Evolutionary conservation across 2,329 filamentous ascomycete genomes (phyloP), one percentile per base, ranked within the genome.

Genomic region (Thermothelomyces thermophilus): DNA sequence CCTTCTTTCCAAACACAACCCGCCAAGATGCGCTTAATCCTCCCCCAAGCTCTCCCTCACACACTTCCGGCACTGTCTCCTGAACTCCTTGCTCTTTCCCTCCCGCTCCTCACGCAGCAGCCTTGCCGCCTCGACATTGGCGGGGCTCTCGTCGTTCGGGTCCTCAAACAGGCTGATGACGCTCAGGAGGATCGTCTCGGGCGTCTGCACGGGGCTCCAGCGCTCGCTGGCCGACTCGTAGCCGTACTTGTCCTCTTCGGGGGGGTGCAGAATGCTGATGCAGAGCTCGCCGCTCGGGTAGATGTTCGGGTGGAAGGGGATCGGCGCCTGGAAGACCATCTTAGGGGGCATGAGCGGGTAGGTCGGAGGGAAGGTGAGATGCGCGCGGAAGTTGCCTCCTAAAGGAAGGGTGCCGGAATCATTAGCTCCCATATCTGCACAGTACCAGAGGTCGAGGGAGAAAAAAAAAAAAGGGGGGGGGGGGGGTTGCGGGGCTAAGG

Each of bases 241-340:
- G 46, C 91, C 91, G 69, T 87, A 93, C 64, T 87, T 83, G 65
- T 98, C 93, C 63, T 96, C 90, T 70, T 88, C 90, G 4, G 93
- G 91, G 11, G 91, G 87, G 68, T 98, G 93, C 36, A 98, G 77
- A 70, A 98, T 98, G 37, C 87, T 94, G 67, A 98, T 97, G 76
- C 93, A 98, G 51, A 98, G 87, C 58, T 85, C 82, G 62, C 93
- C 93, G 64, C 80, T 82, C 7, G 80, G 73, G 72, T 96, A 97
- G 65, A 98, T 87, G 67, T 97, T 97, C 1, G 91, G 91, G 69
- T 97, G 91, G 76, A 93, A 97, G 2, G 81, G 81, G 54, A 96
- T 82, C 1, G 90, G 87, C 0, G 76, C 76, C 62, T 89, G 80
- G 70, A 97, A 97, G 58, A 84, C 88, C 72, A 97, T 85, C 62